Percentiles rank a stretch among this genome's conserved stretches.
phyloP scores from a whole-genome alignment of 208 protist species.

The Porcisia hertigi region DNA sequence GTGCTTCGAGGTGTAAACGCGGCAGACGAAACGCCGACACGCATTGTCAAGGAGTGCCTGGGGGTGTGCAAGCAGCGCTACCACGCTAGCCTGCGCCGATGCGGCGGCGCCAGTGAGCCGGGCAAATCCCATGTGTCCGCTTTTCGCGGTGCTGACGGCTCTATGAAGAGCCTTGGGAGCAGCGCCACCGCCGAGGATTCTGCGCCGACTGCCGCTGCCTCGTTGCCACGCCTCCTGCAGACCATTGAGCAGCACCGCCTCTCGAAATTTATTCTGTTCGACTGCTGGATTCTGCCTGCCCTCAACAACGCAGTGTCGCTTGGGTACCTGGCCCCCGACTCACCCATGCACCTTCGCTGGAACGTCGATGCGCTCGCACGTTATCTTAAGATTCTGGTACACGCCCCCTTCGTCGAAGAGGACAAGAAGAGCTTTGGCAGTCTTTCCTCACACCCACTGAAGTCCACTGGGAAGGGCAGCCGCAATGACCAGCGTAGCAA shows the following conservation, averaged over 20 bases:
- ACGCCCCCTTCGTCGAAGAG: slow-evolving; percentile 64
- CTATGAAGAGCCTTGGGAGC: slow-evolving; percentile 18
- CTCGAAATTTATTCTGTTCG: slow-evolving; percentile 87
- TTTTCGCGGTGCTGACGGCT: not conserved
- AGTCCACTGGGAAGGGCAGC: not conserved
- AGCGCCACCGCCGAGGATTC: slow-evolving; percentile 21
- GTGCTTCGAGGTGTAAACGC: not conserved
- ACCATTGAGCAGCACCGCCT: slow-evolving; percentile 78
- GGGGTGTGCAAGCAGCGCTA: slow-evolving; percentile 34
- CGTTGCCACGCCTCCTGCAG: slow-evolving; percentile 50
- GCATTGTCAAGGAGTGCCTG: slow-evolving; percentile 25
- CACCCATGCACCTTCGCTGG: slow-evolving; percentile 80
- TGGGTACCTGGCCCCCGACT: slow-evolving; percentile 67
- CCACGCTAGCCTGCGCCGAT: slow-evolving; percentile 17
- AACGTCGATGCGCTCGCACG: slow-evolving; percentile 89
- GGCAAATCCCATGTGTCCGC: not conserved
- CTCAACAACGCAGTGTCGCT: slow-evolving; percentile 75
- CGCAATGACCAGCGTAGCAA: not conserved
- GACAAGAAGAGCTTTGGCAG: slow-evolving; percentile 24
- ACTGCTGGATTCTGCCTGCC: slow-evolving; percentile 85
- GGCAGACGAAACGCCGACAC: slow-evolving; percentile 6
- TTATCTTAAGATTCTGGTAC: slow-evolving; percentile 87
- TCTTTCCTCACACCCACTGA: not conserved
- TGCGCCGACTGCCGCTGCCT: slow-evolving; percentile 26
- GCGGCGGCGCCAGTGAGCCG: not conserved